Base-by-base conservation (phyloP, 345 rosid species). In the Brassica napus region DNA sequence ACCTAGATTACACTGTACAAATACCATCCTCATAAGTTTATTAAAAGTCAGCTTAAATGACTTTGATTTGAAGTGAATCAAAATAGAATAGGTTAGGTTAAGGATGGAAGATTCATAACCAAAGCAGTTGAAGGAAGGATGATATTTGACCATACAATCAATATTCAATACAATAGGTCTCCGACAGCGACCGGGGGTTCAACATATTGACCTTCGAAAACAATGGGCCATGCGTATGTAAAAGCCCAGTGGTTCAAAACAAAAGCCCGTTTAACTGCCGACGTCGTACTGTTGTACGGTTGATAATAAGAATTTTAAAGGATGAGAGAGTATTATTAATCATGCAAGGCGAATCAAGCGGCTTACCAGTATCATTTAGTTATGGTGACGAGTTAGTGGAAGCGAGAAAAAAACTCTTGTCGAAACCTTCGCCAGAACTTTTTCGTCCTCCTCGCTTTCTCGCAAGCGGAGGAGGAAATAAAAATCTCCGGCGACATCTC, bases 41-140 rank as follows among this genome's bases (percentile, higher is more conserved):
- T 34, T 44, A 55, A 66, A 31, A 26, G 2, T 35, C 18, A 12
- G 21, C 3, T 26, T 6, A 21, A 65, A 31, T 65, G 0, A 72
- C 77, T 79, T 79, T 44, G 82, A 79, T 60, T 79, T 6, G 0
- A 79, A 79, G 82, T 47, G 47, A 79, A 79, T 59, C 82, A 79
- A 79, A 42, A 62, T 69, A 77, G 70, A 62, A 57, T 79, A 72
- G 55, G 55, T 49, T 14, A 49, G 18, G 55, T 49, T n/a, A n/a
- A 14, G 39, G 69, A 49, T 31, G 64, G 73, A 67, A 73, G 73
- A 64, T 73, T 73, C 77, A 10, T 60, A 26, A 60, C 15, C 65
- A 79, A 23, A 16, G 78, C 23, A 79, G 70, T 61, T 79, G 78
- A 68, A 49, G 1, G 28, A 66, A 14, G 55, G 55, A 4, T 70